phyloP scores from a whole-genome alignment of 2,329 filamentous ascomycete genomes.

The Xylaria sp. region DNA sequence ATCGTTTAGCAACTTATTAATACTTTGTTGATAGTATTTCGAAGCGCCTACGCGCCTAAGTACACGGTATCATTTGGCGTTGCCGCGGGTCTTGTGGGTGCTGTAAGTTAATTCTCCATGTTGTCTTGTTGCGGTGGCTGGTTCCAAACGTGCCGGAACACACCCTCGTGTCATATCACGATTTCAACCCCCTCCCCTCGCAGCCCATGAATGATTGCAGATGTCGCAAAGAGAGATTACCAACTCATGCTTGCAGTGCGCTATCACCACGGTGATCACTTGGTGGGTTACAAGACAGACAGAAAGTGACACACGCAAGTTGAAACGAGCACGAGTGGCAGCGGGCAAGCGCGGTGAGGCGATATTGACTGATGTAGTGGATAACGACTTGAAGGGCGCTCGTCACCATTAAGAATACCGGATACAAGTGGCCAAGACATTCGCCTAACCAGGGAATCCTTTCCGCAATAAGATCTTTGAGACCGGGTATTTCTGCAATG shows the following conservation, averaged over 20 bases:
- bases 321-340: constrained; percentile 49
- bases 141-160: not conserved
- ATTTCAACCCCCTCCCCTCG: not conserved
- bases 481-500: no score
- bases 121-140: not conserved
- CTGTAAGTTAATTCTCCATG: constrained; percentile 24
- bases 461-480: no score
- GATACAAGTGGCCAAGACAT: not conserved
- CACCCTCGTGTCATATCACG: not conserved
- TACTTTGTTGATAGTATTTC: constrained; percentile 43
- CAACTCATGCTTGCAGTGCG: constrained; percentile 37
- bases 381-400: constrained; percentile 41
- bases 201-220: no score
- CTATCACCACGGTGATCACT: constrained; percentile 46
- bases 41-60: constrained; percentile 50
- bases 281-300: constrained; percentile 53
- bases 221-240: no score
- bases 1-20: not conserved
- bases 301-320: constrained; percentile 50
- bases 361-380: constrained; percentile 52
- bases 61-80: constrained; percentile 51
- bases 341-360: constrained; percentile 49
- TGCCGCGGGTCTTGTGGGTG: constrained; percentile 51
- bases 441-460: no score
- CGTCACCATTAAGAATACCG: not conserved